A percentile compares a stretch with the other conserved stretches of the same genome.
Evolutionary conservation across 2,329 filamentous ascomycete species (phyloP).

Genomic region (Pseudogymnoascus sp.): DNA sequence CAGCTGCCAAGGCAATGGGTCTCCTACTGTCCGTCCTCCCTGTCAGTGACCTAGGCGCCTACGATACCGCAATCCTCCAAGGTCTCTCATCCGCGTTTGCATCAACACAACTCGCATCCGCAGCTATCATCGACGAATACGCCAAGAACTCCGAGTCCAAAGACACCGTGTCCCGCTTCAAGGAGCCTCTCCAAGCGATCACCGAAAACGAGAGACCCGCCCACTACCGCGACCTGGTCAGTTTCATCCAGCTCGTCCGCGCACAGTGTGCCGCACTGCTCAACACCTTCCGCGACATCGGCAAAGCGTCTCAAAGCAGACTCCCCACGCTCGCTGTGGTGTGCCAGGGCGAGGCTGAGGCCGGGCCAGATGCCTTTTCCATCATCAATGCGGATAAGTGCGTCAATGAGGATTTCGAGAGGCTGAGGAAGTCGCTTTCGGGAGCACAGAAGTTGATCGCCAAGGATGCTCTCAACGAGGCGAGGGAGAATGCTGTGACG

Average conservation of each 20-base stretch:
- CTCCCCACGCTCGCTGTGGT: constrained; percentile 79
- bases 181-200: constrained; percentile 60
- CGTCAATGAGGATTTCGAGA: constrained; percentile 75
- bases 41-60: constrained; percentile 50
- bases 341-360: constrained; percentile 86
- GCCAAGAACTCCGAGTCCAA: constrained; percentile 50
- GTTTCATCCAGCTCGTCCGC: constrained; percentile 79
- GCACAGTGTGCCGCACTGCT: constrained; percentile 87
- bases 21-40: constrained; percentile 73
- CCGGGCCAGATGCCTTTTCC: constrained; percentile 87
- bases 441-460: constrained; percentile 82
- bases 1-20: constrained; percentile 77
- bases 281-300: constrained; percentile 85
- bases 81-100: constrained; percentile 67
- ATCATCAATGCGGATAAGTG: constrained; percentile 82
- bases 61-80: constrained; percentile 56
- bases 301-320: constrained; percentile 66
- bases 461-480: constrained; percentile 68
- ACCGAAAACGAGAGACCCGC: constrained; percentile 73
- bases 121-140: constrained; percentile 83
- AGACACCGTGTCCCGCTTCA: constrained; percentile 50
- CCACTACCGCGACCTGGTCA: constrained; percentile 84
- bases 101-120: constrained; percentile 76
- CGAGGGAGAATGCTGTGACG: constrained; percentile 58
- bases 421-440: constrained; percentile 78